Evolutionary conservation across 2,329 filamentous ascomycete species (phyloP), one percentile per base, ranked within the genome.

Genomic region (Penicillium nordicum): DNA sequence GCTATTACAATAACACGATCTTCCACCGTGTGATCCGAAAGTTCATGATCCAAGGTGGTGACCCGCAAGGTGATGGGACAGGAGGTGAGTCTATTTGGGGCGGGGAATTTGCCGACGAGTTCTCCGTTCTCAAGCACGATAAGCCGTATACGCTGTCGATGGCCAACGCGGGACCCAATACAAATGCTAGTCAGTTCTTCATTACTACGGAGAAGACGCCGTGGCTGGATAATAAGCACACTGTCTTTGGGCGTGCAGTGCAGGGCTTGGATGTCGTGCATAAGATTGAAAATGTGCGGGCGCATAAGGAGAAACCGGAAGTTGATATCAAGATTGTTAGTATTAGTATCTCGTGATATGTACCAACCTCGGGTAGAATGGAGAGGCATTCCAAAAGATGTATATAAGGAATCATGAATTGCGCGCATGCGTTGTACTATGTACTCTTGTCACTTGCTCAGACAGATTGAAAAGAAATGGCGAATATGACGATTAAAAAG

Each of bases 301-400:
- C 92, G 4, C 87, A 89, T 74, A 88, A 88, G 79, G 95, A 99
- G 78, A 96, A 93, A 79, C 94, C 94, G 0, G 90, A 96, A 73
- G 92, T 96, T 69, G 94, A 99, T 72, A 92, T 99, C 68, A 97
- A 96, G 77, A 96, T 99, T 64, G 84, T 99, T 56, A 97, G 90
- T 71, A 96, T 99, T 36, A 59, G 50, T 37, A 57, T 72, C 21
- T 67, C 67, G 14, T 71, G 57, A 67, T 29, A 18, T 11, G 18
- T 18, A 34, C 29, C 46, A 14, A 12, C 30, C 29, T 14, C 1
- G 18, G 14, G 29, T 32, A 8, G 14, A 41, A 18, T 27, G 16
- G 9, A 36, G 29, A 29, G 23, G 48, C 34, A 27, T 29, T 36
- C 38, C 44, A 46, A 44, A 11, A 43, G 7, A 50, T 47, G 27